phyloP scores from a whole-genome alignment of 73 alveolate species.

The Paramecium biaurelia region DNA sequence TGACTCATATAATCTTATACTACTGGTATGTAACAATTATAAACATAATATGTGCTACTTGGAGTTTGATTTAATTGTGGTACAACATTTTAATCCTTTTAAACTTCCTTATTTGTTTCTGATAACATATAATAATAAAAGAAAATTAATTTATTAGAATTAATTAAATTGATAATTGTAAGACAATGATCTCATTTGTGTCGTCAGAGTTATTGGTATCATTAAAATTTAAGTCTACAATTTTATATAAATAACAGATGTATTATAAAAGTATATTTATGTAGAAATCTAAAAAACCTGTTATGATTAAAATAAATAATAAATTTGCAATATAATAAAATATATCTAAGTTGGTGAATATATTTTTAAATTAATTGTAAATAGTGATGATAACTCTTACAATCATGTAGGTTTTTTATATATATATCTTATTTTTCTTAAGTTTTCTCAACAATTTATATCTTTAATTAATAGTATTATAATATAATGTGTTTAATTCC shows the following conservation, averaged over 20 bases:
- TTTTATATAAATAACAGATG: neutral
- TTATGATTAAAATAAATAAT: too few species aligned
- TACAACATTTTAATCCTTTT: neutral
- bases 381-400: too few species aligned
- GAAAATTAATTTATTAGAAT: neutral
- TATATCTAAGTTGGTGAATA: too few species aligned
- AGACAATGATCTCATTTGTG: neutral
- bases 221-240: too few species aligned
- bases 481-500: too few species aligned
- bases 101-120: neutral
- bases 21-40: conserved; percentile 16
- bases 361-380: too few species aligned
- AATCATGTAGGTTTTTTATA: too few species aligned
- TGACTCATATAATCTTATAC: neutral
- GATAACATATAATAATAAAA: neutral
- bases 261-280: too few species aligned
- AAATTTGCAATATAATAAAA: too few species aligned
- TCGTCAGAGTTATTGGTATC: neutral
- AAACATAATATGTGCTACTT: conserved; percentile 31
- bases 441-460: too few species aligned
- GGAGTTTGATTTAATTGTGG: conserved; percentile 23
- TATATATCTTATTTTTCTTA: too few species aligned
- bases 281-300: neutral
- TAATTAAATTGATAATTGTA: neutral
- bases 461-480: too few species aligned